Percentiles rank a stretch among this genome's conserved stretches.
Evolutionary conservation across 331 rosid genomes (phyloP).

Genomic region (Rosa hybrid): DNA sequence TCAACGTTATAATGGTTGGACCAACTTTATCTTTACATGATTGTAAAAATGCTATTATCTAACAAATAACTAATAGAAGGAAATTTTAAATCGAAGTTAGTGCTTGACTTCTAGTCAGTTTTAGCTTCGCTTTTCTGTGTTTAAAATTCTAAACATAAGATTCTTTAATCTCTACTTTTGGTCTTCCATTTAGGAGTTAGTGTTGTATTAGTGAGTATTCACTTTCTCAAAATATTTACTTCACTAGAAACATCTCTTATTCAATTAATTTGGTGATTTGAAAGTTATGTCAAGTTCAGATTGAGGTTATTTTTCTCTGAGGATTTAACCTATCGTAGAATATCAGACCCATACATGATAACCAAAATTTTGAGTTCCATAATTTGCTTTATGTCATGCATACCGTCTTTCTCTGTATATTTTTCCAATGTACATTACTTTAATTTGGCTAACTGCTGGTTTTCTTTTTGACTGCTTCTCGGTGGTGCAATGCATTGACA

Average conservation of each 20-base stretch:
- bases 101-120: neutral
- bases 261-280: neutral
- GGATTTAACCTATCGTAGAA: neutral
- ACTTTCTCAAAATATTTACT: neutral
- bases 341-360: neutral
- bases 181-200: neutral
- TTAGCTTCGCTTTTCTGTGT: neutral
- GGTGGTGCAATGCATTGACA: slow-evolving; percentile 40
- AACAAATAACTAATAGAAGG: neutral
- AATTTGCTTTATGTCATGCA: neutral
- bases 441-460: slow-evolving; percentile 45
- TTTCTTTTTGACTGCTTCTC: slow-evolving; percentile 24
- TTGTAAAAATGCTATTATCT: neutral
- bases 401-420: slow-evolving; percentile 13
- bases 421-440: slow-evolving; percentile 24
- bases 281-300: neutral
- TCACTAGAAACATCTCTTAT: neutral
- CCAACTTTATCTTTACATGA: slow-evolving; percentile 15
- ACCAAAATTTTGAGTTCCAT: slow-evolving; percentile 8
- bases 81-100: slow-evolving; percentile 1
- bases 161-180: neutral
- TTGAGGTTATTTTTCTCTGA: neutral
- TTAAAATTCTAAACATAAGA: neutral
- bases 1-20: slow-evolving; percentile 91
- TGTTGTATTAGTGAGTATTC: too few relatives aligned